Conservation (phyloP, 2,329 filamentous ascomycete species). For the Diaporthe ampelina region DNA sequence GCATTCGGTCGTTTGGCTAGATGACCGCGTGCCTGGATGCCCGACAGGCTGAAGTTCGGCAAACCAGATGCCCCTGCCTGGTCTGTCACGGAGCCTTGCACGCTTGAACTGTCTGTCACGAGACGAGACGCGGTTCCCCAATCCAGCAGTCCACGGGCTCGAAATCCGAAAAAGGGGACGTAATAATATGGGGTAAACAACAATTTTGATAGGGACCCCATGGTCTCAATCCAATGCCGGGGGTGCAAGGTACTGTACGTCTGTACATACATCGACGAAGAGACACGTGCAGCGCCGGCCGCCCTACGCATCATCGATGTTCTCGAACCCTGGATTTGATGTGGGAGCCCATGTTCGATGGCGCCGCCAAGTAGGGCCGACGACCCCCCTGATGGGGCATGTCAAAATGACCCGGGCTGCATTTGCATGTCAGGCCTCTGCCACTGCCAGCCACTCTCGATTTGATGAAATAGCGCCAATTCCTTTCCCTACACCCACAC, state of each 20-base stretch:
- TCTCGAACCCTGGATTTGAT: background rate
- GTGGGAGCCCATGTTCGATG: background rate
- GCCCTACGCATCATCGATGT: background rate
- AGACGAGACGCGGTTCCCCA: background rate
- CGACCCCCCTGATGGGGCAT: background rate
- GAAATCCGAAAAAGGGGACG: slow-evolving; percentile 2
- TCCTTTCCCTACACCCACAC: background rate
- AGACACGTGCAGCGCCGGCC: slow-evolving; percentile 1
- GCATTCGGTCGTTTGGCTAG: background rate
- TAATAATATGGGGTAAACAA: slow-evolving; percentile 16
- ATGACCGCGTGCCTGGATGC: background rate
- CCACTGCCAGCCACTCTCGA: background rate
- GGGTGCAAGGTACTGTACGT: background rate
- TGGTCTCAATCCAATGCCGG: slow-evolving; percentile 2
- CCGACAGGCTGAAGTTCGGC: background rate
- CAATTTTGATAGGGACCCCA: background rate
- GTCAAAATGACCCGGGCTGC: background rate
- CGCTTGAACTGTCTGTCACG: background rate
- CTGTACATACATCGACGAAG: background rate
- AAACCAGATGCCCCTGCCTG: too few relatives aligned
- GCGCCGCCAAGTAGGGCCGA: background rate
- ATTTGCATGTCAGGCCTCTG: background rate
- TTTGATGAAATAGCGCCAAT: background rate
- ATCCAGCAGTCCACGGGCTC: background rate
- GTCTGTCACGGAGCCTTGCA: background rate